Evolutionary conservation across 495 filamentous ascomycete genomes (phyloP).

Genomic region (Podospora comata): DNA sequence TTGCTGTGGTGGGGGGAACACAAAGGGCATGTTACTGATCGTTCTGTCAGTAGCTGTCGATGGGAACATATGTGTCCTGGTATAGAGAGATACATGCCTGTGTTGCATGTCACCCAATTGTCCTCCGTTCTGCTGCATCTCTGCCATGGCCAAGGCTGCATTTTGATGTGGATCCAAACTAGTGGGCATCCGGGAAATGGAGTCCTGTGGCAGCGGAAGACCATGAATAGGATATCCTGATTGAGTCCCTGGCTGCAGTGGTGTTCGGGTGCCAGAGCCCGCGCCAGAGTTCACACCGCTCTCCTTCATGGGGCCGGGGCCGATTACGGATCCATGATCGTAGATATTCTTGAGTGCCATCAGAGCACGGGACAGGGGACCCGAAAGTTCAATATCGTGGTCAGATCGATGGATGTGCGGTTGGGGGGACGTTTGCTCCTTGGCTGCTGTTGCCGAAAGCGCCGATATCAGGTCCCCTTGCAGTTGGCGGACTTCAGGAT

Average conservation of each 20-base stretch:
- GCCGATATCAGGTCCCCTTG: constrained; percentile 56
- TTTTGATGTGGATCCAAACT: constrained; percentile 50
- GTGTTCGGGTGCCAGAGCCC: constrained; percentile 42
- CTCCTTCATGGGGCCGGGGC: constrained; percentile 41
- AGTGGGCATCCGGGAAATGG: constrained; percentile 26
- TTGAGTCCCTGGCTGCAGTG: constrained; percentile 26
- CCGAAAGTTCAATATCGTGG: constrained; percentile 54
- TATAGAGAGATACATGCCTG: constrained; percentile 22
- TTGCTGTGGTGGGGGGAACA: constrained; percentile 15
- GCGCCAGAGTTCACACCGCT: constrained; percentile 27
- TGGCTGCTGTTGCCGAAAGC: constrained; percentile 52
- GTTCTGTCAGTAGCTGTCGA: background rate
- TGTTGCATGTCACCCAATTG: constrained; percentile 37
- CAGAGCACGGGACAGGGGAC: constrained; percentile 51
- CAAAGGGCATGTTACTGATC: constrained; percentile 19
- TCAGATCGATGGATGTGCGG: constrained; percentile 46
- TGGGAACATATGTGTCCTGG: background rate
- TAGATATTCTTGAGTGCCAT: constrained; percentile 57
- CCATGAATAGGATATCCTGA: constrained; percentile 11
- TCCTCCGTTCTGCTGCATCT: constrained; percentile 49
- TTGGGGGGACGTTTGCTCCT: constrained; percentile 47
- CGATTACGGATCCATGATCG: constrained; percentile 50
- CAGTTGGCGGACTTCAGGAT: constrained; percentile 54
- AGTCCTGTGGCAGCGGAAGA: background rate
- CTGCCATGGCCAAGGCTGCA: constrained; percentile 54